Base-by-base conservation (phyloP, 2,329 filamentous ascomycete genomes). In the Fusarium pseudograminearum region DNA sequence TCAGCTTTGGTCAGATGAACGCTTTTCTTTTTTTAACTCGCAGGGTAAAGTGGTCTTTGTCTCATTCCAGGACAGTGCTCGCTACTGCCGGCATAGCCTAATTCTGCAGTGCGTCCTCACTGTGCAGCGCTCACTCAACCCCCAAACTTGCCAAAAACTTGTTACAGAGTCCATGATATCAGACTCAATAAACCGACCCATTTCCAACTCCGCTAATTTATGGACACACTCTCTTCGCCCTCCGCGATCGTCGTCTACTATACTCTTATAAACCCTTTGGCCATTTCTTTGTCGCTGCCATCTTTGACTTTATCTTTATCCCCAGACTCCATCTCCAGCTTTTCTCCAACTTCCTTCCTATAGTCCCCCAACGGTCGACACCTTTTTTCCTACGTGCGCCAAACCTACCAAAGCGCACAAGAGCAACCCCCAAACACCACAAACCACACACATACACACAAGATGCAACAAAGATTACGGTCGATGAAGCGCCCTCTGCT, bases 381-480 rank as follows among this genome's bases (percentile, higher is more conserved):
- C 33, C 26, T 55, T 41, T 50, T 24, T 24, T 51, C 11, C 36
- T 51, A 22, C 33, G 16, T 22, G 24, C 33, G 40, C 58, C 15
- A 26, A 22, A 45, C 26, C 5, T 31, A n/a, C 20, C 12, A 46
- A 14, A 31, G 48, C 48, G 60, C 60, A 38, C 26, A 41, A 41
- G 42, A 22, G 18, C 26, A 46, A 46, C 31, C 59, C 34, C 60
- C 60, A 62, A 64, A 46, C 26, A 50, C 34, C 60, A 63, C 22
- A 40, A 52, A 52, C 14, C 26, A 38, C 42, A 47, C n/a, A 65
- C 12, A 57, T 7, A 40, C 28, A 57, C 7, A 45, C 28, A 60
- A 47, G 53, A 82, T 82, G 80, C 74, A 78, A 46, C 74, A 76
- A 67, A 75, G 78, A 63, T 75, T 82, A 65, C 66, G 75, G 41